phyloP scores from a whole-genome alignment of 140 eudicot genomes.

The Senecio squalidus region DNA sequence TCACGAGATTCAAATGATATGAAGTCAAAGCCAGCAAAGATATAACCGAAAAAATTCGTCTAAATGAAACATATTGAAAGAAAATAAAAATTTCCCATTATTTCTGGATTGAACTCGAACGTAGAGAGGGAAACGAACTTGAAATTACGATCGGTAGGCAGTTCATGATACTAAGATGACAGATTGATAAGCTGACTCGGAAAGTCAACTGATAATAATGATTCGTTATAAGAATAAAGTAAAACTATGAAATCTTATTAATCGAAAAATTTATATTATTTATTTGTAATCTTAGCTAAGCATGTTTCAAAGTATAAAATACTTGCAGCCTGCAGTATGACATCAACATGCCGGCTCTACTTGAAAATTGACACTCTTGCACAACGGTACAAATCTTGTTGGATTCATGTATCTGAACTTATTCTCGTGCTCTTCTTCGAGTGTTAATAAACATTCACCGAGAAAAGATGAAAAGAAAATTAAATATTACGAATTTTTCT shows the following conservation, averaged over 20 bases:
- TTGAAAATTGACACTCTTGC: conserved; percentile 8
- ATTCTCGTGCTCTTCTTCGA: background rate
- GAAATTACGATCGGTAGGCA: conserved; percentile 7
- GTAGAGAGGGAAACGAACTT: background rate
- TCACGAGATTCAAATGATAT: conserved; percentile 4
- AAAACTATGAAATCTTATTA: conserved; percentile 1
- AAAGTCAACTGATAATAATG: conserved; percentile 24
- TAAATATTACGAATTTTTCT: background rate
- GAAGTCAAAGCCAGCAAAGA: conserved; percentile 21
- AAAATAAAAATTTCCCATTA: background rate
- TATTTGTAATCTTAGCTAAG: conserved; percentile 29
- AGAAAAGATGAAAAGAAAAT: background rate
- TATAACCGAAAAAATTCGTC: background rate
- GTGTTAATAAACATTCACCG: background rate
- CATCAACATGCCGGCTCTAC: conserved; percentile 34
- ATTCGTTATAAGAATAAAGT: conserved; percentile 4
- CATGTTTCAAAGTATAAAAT: conserved; percentile 22
- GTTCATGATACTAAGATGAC: conserved; percentile 12
- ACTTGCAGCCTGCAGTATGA: conserved; percentile 36
- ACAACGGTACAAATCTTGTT: conserved; percentile 21
- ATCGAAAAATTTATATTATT: conserved; percentile 12
- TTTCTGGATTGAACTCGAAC: conserved; percentile 3
- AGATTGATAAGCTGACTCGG: conserved; percentile 15
- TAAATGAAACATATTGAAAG: conserved; percentile 5
- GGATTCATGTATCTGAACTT: conserved; percentile 21